Evolutionary conservation across 768 basidiomycete genomes (phyloP), one percentile per base, ranked within the genome.

Genomic region (Scleroderma bovista): DNA sequence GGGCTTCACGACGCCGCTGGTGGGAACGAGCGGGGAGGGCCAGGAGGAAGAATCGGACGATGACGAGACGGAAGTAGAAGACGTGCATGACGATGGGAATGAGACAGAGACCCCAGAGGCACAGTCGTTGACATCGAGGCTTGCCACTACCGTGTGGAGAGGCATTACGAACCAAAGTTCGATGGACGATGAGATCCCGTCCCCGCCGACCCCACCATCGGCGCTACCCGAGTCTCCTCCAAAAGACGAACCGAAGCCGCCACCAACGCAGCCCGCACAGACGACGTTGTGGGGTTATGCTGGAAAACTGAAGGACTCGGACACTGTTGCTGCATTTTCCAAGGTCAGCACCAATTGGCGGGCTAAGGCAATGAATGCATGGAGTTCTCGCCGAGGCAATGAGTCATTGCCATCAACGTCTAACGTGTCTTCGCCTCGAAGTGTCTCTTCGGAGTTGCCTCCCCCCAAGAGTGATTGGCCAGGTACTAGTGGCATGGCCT

Each of bases 291-390:
- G 86, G 86, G 63, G 67, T 32, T 90, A 89, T 59, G 84, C 88
- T 0, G 85, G 80, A 56, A 87, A 82, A 59, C 59, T 90, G 13
- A 83, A 78, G 60, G 81, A 86, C 47, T 87, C 86, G 2, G 85
- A 89, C 58, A 69, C 86, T 1, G 72, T 81, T 33, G 88, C 88
- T 12, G 73, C 78, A 1, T 66, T 89, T 15, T 73, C 88, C 2
- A 91, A 88, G 67, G 81, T 77, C 47, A 82, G 86, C 64, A 84
- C 77, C 22, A 89, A 89, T 53, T 86, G 83, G 83, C 77, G 79
- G 17, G 86, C 85, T 17, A 83, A 74, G 55, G 81, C 83, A 57
- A 51, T 67, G 42, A 55, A 58, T 38, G 66, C 62, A 15, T 69
- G 66, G 68, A 46, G 57, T 20, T 58, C 52, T 33, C 63, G 58